These are phyloP conservation scores for Hortiboletus flavorubellus DNA, from an alignment of 768 basidiomycete species.

Conservation along the genomic window DNA sequence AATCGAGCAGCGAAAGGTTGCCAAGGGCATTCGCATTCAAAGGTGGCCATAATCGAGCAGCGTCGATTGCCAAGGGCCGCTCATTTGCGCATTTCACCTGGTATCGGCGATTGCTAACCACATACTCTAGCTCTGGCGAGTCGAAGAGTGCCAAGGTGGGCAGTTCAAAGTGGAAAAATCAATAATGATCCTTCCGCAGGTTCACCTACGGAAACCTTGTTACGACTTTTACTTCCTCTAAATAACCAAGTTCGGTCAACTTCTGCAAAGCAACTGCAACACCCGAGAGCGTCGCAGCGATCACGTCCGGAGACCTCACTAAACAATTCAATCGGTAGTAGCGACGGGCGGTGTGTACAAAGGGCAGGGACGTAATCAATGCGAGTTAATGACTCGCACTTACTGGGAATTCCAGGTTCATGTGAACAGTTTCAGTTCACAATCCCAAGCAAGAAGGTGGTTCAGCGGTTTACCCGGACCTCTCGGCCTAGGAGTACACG, in stretches of 20 bases:
- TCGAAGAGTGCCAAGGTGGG: too few relatives aligned
- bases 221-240: constrained; percentile 84
- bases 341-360: constrained; percentile 89
- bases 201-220: constrained; percentile 83
- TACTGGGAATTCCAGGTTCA: constrained; percentile 82
- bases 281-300: constrained; percentile 51
- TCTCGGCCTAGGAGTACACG: constrained; percentile 77
- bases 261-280: constrained; percentile 56
- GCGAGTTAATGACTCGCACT: constrained; percentile 72
- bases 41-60: too few relatives aligned
- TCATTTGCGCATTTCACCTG: too few relatives aligned
- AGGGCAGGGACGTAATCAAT: constrained; percentile 90
- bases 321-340: constrained; percentile 91
- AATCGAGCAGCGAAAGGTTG: too few relatives aligned
- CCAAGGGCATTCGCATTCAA: too few relatives aligned
- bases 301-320: constrained; percentile 79
- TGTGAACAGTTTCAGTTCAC: too few relatives aligned
- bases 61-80: too few relatives aligned
- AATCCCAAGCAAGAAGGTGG: too few relatives aligned
- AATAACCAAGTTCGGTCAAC: constrained; percentile 77
- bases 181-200: constrained; percentile 75
- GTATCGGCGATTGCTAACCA: too few relatives aligned
- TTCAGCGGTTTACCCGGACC: constrained; percentile 78
- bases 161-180: too few relatives aligned
- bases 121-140: too few relatives aligned